phyloP scores from a whole-genome alignment of 202 grass and related monocot species.

The Saccharum hybrid region DNA sequence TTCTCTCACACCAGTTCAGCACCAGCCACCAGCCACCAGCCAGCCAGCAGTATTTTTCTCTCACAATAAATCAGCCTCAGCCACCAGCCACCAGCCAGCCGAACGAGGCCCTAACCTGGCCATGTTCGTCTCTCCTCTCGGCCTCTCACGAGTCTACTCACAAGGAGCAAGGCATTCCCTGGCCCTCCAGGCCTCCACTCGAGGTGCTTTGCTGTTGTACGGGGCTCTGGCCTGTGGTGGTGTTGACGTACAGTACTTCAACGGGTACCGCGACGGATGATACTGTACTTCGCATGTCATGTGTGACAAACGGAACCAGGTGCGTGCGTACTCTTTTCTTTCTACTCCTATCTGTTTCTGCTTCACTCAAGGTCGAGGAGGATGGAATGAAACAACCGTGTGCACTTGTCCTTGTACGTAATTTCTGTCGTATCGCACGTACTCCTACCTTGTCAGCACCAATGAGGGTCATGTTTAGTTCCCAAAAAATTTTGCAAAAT shows the following conservation, averaged over 20 bases:
- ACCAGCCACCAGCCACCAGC: no score
- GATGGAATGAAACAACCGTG: neutral
- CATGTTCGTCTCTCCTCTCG: neutral
- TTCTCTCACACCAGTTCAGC: no score
- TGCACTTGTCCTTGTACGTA: slow-evolving; percentile 2
- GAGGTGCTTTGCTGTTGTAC: neutral
- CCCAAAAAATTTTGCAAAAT: no score
- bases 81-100: no score
- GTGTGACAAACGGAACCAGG: slow-evolving; percentile 38
- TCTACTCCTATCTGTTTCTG: neutral
- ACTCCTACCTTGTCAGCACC: no score
- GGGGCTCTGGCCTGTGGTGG: neutral
- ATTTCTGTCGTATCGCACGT: neutral
- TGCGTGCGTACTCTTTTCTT: neutral
- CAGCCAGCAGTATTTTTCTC: no score
- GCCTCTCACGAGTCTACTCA: no score
- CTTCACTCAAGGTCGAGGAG: slow-evolving; percentile 6
- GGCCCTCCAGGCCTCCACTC: no score
- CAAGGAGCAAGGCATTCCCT: no score
- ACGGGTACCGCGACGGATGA: neutral
- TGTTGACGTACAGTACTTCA: neutral
- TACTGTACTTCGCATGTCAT: neutral
- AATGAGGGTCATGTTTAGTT: no score
- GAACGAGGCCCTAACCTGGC: no score
- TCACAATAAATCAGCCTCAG: no score